These are phyloP conservation scores for Hypsizygus ulmarius DNA, from an alignment of 1,284 basidiomycete genomes.

Conservation along the genomic window DNA sequence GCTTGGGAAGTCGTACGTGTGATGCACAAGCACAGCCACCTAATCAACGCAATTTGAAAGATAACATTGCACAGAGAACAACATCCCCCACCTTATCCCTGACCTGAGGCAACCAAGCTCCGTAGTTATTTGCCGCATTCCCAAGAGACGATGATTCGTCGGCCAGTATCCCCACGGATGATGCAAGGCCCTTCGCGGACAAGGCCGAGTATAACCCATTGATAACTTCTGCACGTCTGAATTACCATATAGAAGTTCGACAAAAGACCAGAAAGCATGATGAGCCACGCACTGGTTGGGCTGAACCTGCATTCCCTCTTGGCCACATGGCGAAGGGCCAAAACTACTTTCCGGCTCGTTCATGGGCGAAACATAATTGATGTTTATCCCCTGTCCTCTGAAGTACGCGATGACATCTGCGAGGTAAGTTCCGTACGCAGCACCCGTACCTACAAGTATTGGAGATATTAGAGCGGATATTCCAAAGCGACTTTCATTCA, in stretches of 20 bases:
- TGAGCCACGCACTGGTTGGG: conserved; percentile 29
- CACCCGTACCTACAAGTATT: conserved; percentile 26
- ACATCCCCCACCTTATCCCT: conserved; percentile 24
- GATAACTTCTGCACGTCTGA: conserved; percentile 36
- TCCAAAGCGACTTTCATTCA: background rate
- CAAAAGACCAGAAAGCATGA: background rate
- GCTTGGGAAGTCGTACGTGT: conserved; percentile 39
- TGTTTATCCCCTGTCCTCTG: conserved; percentile 30
- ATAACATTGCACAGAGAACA: conserved; percentile 1
- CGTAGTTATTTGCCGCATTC: conserved; percentile 29
- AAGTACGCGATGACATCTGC: conserved; percentile 37
- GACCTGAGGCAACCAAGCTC: conserved; percentile 34
- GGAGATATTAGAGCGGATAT: background rate
- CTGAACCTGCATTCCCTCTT: conserved; percentile 38
- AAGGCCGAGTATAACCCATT: conserved; percentile 33
- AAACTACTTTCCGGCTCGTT: conserved; percentile 39
- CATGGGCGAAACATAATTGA: conserved; percentile 36
- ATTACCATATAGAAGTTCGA: background rate
- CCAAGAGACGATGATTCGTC: conserved; percentile 34
- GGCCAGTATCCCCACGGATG: conserved; percentile 33
- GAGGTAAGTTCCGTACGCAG: conserved; percentile 33
- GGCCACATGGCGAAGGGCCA: conserved; percentile 35
- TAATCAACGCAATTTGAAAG: conserved; percentile 12
- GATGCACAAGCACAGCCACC: conserved; percentile 36
- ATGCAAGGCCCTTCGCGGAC: conserved; percentile 25